Conservation (phyloP, 2,329 filamentous ascomycete genomes). For the Clonostachys rhizophaga region DNA sequence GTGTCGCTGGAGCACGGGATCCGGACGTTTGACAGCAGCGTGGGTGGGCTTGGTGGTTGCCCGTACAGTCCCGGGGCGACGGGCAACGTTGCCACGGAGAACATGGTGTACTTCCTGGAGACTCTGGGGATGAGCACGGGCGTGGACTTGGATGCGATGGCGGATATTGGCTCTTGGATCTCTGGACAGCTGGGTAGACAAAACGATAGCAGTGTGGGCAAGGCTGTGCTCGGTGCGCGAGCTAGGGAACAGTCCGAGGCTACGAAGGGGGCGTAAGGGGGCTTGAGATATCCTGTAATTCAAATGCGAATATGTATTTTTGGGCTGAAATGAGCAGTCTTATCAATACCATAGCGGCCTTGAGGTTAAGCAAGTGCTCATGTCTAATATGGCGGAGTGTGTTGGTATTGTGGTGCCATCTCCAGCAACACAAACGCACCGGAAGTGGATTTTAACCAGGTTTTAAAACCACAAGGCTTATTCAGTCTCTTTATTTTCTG, state of each 20-base stretch:
- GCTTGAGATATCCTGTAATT: no score
- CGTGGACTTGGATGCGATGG: constrained; percentile 62
- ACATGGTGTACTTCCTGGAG: constrained; percentile 75
- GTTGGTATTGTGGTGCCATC: no score
- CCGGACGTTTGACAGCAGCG: constrained; percentile 73
- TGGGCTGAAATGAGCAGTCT: no score
- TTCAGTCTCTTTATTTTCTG: no score
- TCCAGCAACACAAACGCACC: no score
- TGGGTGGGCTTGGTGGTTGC: constrained; percentile 78
- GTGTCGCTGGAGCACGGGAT: constrained; percentile 75
- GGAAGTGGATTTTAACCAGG: no score
- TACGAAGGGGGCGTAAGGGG: constrained; percentile 5
- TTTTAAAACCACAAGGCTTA: no score
- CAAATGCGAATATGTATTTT: no score
- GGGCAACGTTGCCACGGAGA: constrained; percentile 81
- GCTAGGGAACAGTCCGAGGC: constrained; percentile 16
- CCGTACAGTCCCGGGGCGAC: constrained; percentile 83
- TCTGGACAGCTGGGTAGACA: constrained; percentile 55
- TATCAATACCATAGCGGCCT: no score
- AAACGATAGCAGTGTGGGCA: constrained; percentile 65
- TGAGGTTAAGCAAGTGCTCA: no score
- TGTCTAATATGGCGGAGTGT: no score
- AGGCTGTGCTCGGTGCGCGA: constrained; percentile 52
- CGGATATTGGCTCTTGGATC: constrained; percentile 70
- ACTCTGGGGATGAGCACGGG: constrained; percentile 72